A percentile compares a stretch with the other conserved stretches of the same genome.
Evolutionary conservation across 2,329 filamentous ascomycete genomes (phyloP).

Genomic region (Penicillium sp.): DNA sequence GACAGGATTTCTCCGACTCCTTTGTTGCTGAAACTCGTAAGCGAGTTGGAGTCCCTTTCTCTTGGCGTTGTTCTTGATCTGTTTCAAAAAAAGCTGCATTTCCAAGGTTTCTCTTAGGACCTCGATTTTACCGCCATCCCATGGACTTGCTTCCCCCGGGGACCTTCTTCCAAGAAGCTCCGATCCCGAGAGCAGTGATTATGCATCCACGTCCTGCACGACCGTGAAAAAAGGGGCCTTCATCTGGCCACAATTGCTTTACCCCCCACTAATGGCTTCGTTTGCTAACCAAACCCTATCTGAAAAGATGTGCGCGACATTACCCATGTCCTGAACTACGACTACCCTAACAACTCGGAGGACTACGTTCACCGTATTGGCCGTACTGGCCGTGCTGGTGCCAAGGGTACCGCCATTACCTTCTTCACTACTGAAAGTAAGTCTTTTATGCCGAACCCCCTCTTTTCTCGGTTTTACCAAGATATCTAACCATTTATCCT

Average conservation of each 20-base stretch:
- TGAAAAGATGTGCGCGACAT: constrained; percentile 99
- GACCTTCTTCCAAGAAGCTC: constrained; percentile 51
- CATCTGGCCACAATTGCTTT: constrained; percentile 49
- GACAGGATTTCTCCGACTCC: constrained; percentile 68
- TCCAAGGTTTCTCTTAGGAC: constrained; percentile 70
- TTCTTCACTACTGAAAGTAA: constrained; percentile 99
- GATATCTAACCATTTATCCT: constrained; percentile 25
- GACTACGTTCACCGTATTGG: constrained; percentile 73
- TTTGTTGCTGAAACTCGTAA: constrained; percentile 65
- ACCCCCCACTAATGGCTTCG: constrained; percentile 57
- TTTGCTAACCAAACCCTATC: constrained; percentile 76
- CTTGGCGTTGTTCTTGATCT: constrained; percentile 50
- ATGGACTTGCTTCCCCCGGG: constrained; percentile 56
- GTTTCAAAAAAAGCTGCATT: constrained; percentile 72
- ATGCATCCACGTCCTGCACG: constrained; percentile 66
- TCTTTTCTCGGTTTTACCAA: not conserved
- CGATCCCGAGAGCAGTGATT: constrained; percentile 64
- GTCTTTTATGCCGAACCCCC: constrained; percentile 51
- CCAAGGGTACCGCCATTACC: constrained; percentile 94
- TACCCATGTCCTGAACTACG: constrained; percentile 99
- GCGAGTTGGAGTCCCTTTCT: constrained; percentile 74
- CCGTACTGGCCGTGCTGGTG: constrained; percentile 75
- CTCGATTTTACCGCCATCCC: constrained; percentile 63
- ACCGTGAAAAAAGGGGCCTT: constrained; percentile 59
- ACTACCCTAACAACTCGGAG: constrained; percentile 92